Evolutionary conservation across 768 basidiomycete species (phyloP).

Genomic region (Leccinum barrowsii): DNA sequence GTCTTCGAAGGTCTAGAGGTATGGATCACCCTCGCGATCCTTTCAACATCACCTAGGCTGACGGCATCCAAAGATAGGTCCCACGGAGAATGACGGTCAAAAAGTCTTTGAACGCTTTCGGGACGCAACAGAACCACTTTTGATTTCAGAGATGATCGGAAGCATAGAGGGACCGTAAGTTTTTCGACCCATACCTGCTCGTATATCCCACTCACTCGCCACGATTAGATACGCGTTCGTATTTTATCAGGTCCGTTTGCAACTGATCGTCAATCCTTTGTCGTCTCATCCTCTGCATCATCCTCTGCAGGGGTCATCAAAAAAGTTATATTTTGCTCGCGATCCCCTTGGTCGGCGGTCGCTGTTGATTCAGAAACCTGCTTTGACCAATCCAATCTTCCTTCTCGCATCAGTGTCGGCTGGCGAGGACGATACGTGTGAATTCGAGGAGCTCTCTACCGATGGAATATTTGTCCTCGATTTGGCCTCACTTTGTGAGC

Average conservation of each 20-base stretch:
- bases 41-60: background rate
- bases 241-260: constrained; percentile 63
- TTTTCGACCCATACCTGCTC: background rate
- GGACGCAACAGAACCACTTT: constrained; percentile 25
- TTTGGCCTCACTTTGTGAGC: constrained; percentile 26
- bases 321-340: constrained; percentile 65
- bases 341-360: constrained; percentile 87
- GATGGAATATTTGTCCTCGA: constrained; percentile 55
- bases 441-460: constrained; percentile 62
- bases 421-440: constrained; percentile 42
- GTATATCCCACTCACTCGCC: background rate
- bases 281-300: constrained; percentile 23
- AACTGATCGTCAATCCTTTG: background rate
- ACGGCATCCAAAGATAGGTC: constrained; percentile 42
- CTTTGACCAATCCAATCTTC: constrained; percentile 45
- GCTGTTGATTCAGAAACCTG: constrained; percentile 67
- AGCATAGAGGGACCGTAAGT: constrained; percentile 81
- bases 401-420: constrained; percentile 65
- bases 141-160: constrained; percentile 52
- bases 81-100: constrained; percentile 70
- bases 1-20: constrained; percentile 83
- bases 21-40: constrained; percentile 9
- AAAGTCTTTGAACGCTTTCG: constrained; percentile 41
- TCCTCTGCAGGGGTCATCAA: constrained; percentile 37
- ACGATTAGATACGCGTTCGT: constrained; percentile 70